Conservation (phyloP, 1,284 basidiomycete species). For the Cryptococcus maquisensis region DNA sequence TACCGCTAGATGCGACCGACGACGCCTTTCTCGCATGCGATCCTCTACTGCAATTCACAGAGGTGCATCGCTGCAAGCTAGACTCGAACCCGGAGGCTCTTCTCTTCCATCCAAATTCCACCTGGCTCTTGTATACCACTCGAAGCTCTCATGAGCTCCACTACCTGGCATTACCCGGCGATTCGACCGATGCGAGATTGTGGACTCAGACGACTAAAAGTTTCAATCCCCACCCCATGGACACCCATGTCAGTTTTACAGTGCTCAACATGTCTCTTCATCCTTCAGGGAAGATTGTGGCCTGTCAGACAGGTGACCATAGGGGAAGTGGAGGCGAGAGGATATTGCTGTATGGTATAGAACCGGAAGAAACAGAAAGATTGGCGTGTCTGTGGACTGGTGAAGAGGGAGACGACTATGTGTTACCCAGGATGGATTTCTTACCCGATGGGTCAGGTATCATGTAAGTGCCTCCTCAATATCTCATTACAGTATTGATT, state of each 20-base stretch:
- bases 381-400: constrained; percentile 45
- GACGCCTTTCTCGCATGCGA: constrained; percentile 34
- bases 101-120: constrained; percentile 31
- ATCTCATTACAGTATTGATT: neutral
- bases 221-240: constrained; percentile 46
- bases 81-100: constrained; percentile 46
- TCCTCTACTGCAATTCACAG: constrained; percentile 32
- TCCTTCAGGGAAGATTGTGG: constrained; percentile 41
- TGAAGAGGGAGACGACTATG: constrained; percentile 41
- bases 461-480: constrained; percentile 25
- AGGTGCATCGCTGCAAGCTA: constrained; percentile 25
- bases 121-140: constrained; percentile 39
- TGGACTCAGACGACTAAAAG: constrained; percentile 31
- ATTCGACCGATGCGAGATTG: neutral
- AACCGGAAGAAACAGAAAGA: constrained; percentile 36
- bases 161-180: constrained; percentile 24
- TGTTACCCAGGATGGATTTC: constrained; percentile 48
- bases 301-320: constrained; percentile 48
- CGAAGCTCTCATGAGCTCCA: constrained; percentile 36
- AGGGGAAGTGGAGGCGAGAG: constrained; percentile 37
- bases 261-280: constrained; percentile 57
- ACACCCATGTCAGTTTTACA: constrained; percentile 53
- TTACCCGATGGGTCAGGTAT: constrained; percentile 43
- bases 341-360: constrained; percentile 37
- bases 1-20: constrained; percentile 35